Conservation (phyloP, 768 basidiomycete species). For the Austroboletus eburneus region DNA sequence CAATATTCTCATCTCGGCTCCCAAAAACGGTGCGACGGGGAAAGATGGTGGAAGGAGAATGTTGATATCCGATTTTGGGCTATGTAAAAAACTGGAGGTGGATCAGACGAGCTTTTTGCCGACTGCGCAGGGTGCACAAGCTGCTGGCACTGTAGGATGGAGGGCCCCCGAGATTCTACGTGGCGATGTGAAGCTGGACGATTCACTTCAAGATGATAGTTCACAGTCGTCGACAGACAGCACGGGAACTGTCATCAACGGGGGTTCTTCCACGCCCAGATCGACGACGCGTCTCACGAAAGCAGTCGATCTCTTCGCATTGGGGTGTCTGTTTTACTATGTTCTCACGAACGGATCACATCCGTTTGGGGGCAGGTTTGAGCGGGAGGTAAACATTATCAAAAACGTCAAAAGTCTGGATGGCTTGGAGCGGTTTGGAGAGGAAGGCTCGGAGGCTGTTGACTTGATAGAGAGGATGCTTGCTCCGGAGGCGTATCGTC, state of each 20-base stretch:
- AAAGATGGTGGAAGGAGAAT: slow-evolving; percentile 58
- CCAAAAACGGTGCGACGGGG: slow-evolving; percentile 47
- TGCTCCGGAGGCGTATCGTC: slow-evolving; percentile 62
- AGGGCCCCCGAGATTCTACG: slow-evolving; percentile 93
- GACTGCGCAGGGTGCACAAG: slow-evolving; percentile 84
- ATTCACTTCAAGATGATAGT: slow-evolving; percentile 56
- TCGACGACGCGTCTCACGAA: slow-evolving; percentile 76
- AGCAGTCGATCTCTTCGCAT: slow-evolving; percentile 92
- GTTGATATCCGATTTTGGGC: slow-evolving; percentile 95
- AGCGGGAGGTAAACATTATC: slow-evolving; percentile 91
- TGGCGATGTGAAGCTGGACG: slow-evolving; percentile 92
- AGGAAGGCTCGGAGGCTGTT: slow-evolving; percentile 89
- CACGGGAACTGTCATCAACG: slow-evolving; percentile 43
- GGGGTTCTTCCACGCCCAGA: slow-evolving; percentile 12
- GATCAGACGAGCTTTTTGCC: slow-evolving; percentile 97
- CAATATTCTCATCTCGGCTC: slow-evolving; percentile 85
- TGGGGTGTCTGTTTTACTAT: slow-evolving; percentile 95
- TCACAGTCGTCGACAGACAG: slow-evolving; percentile 68
- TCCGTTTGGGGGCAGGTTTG: slow-evolving; percentile 91
- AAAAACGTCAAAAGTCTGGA: slow-evolving; percentile 71
- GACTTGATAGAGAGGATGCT: slow-evolving; percentile 81
- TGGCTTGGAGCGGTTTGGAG: slow-evolving; percentile 75
- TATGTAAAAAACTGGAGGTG: slow-evolving; percentile 91
- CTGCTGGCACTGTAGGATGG: slow-evolving; percentile 95
- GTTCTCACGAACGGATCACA: slow-evolving; percentile 86